Evolutionary conservation across 2,329 filamentous ascomycete species (phyloP), one percentile per base, ranked within the genome.

Genomic region (Beauveria sp.): DNA sequence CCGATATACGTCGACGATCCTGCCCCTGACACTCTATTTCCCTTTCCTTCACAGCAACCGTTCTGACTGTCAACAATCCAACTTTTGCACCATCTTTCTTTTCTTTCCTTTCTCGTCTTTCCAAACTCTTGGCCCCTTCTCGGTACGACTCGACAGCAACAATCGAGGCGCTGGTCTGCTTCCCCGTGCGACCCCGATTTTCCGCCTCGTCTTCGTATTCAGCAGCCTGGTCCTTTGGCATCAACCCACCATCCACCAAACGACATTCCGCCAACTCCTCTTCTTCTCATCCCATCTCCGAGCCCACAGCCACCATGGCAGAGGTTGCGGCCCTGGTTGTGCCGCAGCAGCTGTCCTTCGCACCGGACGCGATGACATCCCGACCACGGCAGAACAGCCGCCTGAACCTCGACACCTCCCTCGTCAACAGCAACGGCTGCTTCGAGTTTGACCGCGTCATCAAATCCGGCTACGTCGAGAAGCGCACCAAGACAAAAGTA

Each of bases 391-490:
- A 60, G 24, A 50, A 58, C 22, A 73, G 67, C 60, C 69, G 71
- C 51, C 67, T 69, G 26, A 68, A 72, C 28, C 71, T 88, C 49
- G 86, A 89, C 66, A 81, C 86, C 18, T 95, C 91, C 34, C 91
- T 92, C 5, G 91, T 98, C 65, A 96, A 93, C 71, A 88, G 96
- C 74, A 93, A 96, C 74, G 95, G 95, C 65, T 95, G 91, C 74
- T 99, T 96, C 73, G 93, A 95, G 70, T 96, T 96, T 70, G 95
- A 99, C 74, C 88, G 92, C 56, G 90, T 98, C 60, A 83, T 98
- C 73, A 98, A 96, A 77, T 86, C 88, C 62, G 93, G 93, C 63
- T 89, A 88, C 67, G 86, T 96, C 45, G 84, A 89, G 70, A 96
- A 96, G 76, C 86, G 93, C 67, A 96, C 92, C 69, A 96, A 93